Evolutionary conservation across 2,329 filamentous ascomycete species (phyloP), one percentile per base, ranked within the genome.

Genomic region (Aspergillus spinulosporus): DNA sequence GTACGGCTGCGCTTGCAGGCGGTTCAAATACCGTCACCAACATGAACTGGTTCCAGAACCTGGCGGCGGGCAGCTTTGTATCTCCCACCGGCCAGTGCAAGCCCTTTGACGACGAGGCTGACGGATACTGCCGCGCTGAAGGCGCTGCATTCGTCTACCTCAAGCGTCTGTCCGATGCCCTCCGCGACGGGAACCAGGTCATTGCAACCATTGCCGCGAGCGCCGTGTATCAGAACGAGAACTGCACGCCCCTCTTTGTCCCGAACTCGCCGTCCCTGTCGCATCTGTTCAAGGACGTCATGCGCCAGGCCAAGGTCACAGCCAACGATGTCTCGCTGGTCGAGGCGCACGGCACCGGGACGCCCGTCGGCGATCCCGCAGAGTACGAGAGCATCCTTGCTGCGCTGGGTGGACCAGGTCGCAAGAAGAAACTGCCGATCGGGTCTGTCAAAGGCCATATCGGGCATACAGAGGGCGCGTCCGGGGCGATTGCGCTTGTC

Each of bases 301-400:
- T 58, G 21, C 26, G 14, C 1, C 40, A 36, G 3, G 28, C 52
- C 2, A 49, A 45, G 1, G 45, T 58, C 12, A 31, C 36, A 21
- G 28, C 15, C 7, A 26, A 32, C 12, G 39, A 66, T 72, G 1
- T 48, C 11, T 72, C 76, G 37, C 77, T 68, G 56, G 74, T 77
- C 31, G 73, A 78, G 54, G 68, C 68, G 5, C 76, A 78, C 50
- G 74, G 74, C 15, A 78, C 76, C 0, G 76, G 75, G 31, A 73
- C 70, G 1, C 50, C 42, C n/a, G 66, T 65, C 7, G 70, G 70
- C 2, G 70, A 73, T 50, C 67, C 68, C 4, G 32, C 58, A 14
- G 70, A 72, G 57, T 61, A 67, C 1, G 29, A 51, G 8, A 68
- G 68, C 7, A 64, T 72, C 15, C 40, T 50, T 11, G 50, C 54